These are phyloP conservation scores for cucumber (Cucumis sativus) DNA, from an alignment of 306 rosid species.

Conservation along the genomic window Cucumber_9930_V3 NC_026660.2:26957001-26957500, in stretches of 20 bases:
- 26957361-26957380: too few species aligned
- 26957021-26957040: constrained; percentile 54
- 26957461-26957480: too few species aligned
- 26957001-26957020: constrained; percentile 45
- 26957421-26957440: too few species aligned
- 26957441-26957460: too few species aligned
- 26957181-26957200: neutral
- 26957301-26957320: constrained; percentile 60
- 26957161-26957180: neutral
- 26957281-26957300: constrained; percentile 35
- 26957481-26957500: too few species aligned
- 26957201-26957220: neutral
- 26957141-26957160: neutral
- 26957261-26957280: constrained; percentile 47
- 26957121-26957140: neutral
- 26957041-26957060: neutral
- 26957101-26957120: neutral
- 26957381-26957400: too few species aligned
- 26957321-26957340: neutral
- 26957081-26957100: neutral
- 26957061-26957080: neutral
- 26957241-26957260: neutral
- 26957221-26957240: neutral
- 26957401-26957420: too few species aligned
- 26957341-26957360: neutral